phyloP scores from a whole-genome alignment of 306 rosid genomes.

The Glycine soja region DNA sequence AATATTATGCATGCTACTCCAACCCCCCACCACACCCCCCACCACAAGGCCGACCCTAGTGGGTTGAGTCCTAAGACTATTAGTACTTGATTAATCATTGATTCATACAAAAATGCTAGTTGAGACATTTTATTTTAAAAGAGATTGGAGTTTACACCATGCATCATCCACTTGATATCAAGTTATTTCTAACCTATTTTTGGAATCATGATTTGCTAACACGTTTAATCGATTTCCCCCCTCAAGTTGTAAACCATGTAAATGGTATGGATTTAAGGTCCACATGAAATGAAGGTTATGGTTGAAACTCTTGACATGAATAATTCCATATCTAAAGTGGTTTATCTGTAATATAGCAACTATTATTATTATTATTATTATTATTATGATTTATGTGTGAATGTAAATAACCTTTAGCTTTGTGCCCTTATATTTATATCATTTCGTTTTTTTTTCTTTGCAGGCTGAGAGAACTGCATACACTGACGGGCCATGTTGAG shows the following conservation, averaged over 20 bases:
- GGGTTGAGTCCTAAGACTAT: too few species aligned
- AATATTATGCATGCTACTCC: too few species aligned
- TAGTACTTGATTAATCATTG: too few species aligned
- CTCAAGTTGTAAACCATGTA: background rate
- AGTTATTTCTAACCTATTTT: background rate
- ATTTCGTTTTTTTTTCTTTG: slow-evolving; percentile 5
- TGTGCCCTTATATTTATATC: background rate
- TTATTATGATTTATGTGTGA: background rate
- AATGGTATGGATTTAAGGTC: background rate
- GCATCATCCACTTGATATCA: background rate
- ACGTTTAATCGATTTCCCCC: background rate
- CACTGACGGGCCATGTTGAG: slow-evolving; percentile 85
- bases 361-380: background rate
- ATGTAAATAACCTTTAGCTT: background rate
- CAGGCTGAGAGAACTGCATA: slow-evolving; percentile 74
- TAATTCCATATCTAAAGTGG: background rate
- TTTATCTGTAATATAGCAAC: background rate
- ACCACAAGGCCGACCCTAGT: too few species aligned
- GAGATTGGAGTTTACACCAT: background rate
- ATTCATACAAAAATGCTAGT: too few species aligned
- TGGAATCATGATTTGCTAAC: background rate
- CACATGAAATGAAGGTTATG: background rate
- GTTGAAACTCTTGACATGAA: background rate
- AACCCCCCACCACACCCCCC: too few species aligned
- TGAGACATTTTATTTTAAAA: background rate